Evolutionary conservation across 805 yeast genomes (phyloP).

Genomic region (Candida coquimbonensis): DNA sequence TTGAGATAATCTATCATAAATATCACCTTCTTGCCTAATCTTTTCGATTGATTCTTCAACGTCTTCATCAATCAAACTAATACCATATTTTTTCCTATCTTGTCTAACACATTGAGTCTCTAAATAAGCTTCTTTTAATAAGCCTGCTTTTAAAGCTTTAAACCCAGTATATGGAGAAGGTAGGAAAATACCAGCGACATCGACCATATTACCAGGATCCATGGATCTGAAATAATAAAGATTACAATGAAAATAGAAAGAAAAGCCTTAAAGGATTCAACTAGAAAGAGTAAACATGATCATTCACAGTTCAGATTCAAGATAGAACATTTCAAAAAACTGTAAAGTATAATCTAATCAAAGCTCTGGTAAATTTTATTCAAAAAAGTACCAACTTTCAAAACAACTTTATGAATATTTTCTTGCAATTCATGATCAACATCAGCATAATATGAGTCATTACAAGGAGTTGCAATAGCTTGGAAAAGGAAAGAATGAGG

Average conservation of each 20-base stretch:
- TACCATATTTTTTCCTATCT: constrained; percentile 82
- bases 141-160: constrained; percentile 86
- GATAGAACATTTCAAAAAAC: no score
- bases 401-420: not conserved
- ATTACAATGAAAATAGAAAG: no score
- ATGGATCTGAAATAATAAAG: constrained; percentile 40
- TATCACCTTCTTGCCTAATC: constrained; percentile 55
- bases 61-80: constrained; percentile 49
- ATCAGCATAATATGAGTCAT: constrained; percentile 7
- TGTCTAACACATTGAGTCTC: constrained; percentile 83
- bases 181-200: constrained; percentile 83
- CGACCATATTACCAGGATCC: constrained; percentile 93
- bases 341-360: not conserved
- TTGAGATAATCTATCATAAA: constrained; percentile 71
- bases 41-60: constrained; percentile 48
- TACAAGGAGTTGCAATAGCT: constrained; percentile 20
- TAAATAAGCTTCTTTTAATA: constrained; percentile 87
- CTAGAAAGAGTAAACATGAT: no score
- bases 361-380: not conserved
- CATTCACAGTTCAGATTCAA: no score
- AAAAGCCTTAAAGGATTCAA: no score
- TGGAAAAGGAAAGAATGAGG: constrained; percentile 15
- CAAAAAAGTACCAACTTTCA: not conserved
- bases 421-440: not conserved
- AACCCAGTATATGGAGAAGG: constrained; percentile 96